Conservation (phyloP, 1,284 basidiomycete species). For the Laetiporus sulphureus region DNA sequence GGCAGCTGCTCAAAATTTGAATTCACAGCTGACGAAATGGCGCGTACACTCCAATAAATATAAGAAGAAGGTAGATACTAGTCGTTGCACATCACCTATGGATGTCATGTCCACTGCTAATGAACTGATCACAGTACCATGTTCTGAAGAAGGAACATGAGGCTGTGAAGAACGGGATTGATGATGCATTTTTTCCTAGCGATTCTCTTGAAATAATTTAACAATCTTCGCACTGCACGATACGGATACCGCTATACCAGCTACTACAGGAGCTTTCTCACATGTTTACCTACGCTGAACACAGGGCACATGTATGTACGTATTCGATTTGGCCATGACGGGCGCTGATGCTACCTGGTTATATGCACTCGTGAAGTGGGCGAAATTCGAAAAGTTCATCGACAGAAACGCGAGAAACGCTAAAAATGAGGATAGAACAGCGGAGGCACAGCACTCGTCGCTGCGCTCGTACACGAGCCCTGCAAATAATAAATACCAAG, state of each 20-base stretch:
- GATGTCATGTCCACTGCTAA: neutral
- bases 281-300: too few relatives aligned
- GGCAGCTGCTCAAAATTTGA: neutral
- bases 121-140: conserved; percentile 10
- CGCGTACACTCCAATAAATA: conserved; percentile 9
- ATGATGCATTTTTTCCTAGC: conserved; percentile 4
- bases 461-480: conserved; percentile 2
- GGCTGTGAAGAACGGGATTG: conserved; percentile 3
- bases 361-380: too few relatives aligned
- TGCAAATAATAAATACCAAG: conserved; percentile 9
- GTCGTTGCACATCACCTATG: neutral
- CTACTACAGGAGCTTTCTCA: too few relatives aligned
- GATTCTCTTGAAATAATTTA: conserved; percentile 13
- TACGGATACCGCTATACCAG: too few relatives aligned
- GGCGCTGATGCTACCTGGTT: too few relatives aligned
- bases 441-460: too few relatives aligned
- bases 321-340: too few relatives aligned
- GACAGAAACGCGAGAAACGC: too few relatives aligned
- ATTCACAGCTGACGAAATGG: conserved; percentile 9
- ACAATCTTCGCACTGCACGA: neutral
- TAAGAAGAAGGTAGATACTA: conserved; percentile 15
- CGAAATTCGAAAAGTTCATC: too few relatives aligned
- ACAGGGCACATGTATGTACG: too few relatives aligned
- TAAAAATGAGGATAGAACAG: too few relatives aligned
- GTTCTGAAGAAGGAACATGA: conserved; percentile 11